These are phyloP conservation scores for Monilinia laxa DNA, from an alignment of 2,329 filamentous ascomycete genomes.

Conservation along the genomic window DNA sequence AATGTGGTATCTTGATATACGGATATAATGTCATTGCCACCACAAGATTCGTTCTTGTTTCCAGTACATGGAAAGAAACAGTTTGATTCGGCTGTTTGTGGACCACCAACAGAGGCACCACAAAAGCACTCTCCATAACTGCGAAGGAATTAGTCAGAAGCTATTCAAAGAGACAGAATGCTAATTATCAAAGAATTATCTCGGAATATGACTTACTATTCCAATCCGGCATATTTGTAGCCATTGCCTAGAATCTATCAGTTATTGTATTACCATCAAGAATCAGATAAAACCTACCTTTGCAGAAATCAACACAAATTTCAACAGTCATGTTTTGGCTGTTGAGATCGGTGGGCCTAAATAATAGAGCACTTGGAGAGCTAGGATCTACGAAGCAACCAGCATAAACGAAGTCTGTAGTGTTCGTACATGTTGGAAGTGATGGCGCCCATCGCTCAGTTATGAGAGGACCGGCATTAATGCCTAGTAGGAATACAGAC, in stretches of 20 bases:
- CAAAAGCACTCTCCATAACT: constrained; percentile 38
- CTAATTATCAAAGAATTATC: neutral
- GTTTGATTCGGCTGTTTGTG: constrained; percentile 30
- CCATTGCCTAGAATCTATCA: constrained; percentile 35
- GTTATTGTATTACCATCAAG: neutral
- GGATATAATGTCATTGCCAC: constrained; percentile 35
- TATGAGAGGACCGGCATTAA: constrained; percentile 27
- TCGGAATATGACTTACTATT: constrained; percentile 32
- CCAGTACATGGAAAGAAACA: constrained; percentile 37
- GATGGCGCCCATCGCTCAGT: constrained; percentile 30
- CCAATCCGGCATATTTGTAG: constrained; percentile 41
- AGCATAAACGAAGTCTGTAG: constrained; percentile 41
- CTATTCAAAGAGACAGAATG: neutral
- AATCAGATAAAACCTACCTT: constrained; percentile 31
- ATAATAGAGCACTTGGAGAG: constrained; percentile 37
- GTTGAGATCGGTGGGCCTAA: constrained; percentile 32
- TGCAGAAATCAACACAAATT: constrained; percentile 42
- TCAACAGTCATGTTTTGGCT: constrained; percentile 41
- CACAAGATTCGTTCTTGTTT: constrained; percentile 34
- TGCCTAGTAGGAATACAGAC: constrained; percentile 29
- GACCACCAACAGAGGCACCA: constrained; percentile 41
- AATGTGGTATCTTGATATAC: constrained; percentile 43
- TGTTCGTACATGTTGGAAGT: constrained; percentile 35
- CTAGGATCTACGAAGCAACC: constrained; percentile 41
- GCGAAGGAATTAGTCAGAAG: constrained; percentile 19